These are phyloP conservation scores for Corniculantispora saksenae DNA, from an alignment of 2,329 filamentous ascomycete genomes.

Conservation along the genomic window DNA sequence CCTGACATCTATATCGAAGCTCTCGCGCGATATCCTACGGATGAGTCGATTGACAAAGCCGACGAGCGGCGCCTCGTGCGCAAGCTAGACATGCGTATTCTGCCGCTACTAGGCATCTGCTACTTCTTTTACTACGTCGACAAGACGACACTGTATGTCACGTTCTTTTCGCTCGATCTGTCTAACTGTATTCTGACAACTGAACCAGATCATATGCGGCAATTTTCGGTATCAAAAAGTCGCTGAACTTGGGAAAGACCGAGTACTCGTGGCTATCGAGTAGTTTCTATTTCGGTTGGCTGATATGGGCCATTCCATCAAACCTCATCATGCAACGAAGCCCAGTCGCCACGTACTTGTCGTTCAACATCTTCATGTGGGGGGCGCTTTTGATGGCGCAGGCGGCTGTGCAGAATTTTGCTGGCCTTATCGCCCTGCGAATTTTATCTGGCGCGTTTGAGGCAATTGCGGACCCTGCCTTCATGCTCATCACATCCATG, in stretches of 20 bases:
- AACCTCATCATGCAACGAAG: conserved; percentile 35
- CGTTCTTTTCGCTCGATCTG: neutral
- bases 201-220: conserved; percentile 56
- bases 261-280: conserved; percentile 52
- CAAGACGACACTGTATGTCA: conserved; percentile 50
- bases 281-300: conserved; percentile 41
- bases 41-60: conserved; percentile 38
- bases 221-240: conserved; percentile 63
- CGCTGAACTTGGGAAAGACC: conserved; percentile 56
- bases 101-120: conserved; percentile 40
- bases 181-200: neutral
- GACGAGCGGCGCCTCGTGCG: conserved; percentile 36
- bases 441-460: conserved; percentile 66
- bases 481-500: conserved; percentile 67
- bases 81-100: conserved; percentile 40
- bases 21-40: conserved; percentile 37
- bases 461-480: conserved; percentile 48
- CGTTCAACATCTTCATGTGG: conserved; percentile 57
- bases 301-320: conserved; percentile 37
- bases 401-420: conserved; percentile 58
- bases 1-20: conserved; percentile 37
- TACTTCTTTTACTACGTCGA: conserved; percentile 44
- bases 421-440: conserved; percentile 54
- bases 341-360: conserved; percentile 39
- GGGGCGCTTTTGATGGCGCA: conserved; percentile 49